These are phyloP conservation scores for Suhomyces pyralidae DNA, from an alignment of 805 yeast species.

Conservation along the genomic window DNA sequence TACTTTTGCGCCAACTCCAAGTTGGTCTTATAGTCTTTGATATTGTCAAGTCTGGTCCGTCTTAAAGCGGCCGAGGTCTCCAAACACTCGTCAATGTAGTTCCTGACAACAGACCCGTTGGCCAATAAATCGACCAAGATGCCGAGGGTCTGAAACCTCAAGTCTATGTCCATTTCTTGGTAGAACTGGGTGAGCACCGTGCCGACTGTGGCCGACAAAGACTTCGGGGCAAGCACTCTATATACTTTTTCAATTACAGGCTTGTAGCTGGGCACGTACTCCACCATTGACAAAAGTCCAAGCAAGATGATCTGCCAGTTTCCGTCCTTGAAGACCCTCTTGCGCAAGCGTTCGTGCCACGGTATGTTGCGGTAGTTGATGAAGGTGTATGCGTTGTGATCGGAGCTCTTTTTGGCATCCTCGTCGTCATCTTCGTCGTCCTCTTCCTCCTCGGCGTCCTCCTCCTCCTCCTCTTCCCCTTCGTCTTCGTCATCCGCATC, in stretches of 20 bases:
- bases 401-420: conserved; percentile 14
- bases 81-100: conserved; percentile 63
- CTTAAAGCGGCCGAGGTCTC: conserved; percentile 62
- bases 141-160: conserved; percentile 55
- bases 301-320: conserved; percentile 78
- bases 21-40: conserved; percentile 54
- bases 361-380: conserved; percentile 57
- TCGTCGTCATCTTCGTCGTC: conserved; percentile 23
- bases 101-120: conserved; percentile 57
- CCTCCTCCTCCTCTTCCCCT: conserved; percentile 17
- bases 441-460: conserved; percentile 15
- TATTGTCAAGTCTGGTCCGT: conserved; percentile 62
- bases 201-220: conserved; percentile 45
- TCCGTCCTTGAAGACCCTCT: conserved; percentile 76
- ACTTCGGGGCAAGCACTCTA: conserved; percentile 56
- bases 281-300: conserved; percentile 65
- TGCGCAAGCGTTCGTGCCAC: conserved; percentile 78
- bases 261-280: conserved; percentile 54
- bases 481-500: conserved; percentile 10
- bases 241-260: conserved; percentile 50
- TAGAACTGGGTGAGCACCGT: conserved; percentile 57
- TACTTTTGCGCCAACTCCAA: conserved; percentile 49
- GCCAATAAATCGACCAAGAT: conserved; percentile 63
- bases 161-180: conserved; percentile 45
- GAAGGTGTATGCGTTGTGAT: conserved; percentile 44